These are phyloP conservation scores for Pichia sp. DNA, from an alignment of 1,139 yeast species.

Conservation along the genomic window DNA sequence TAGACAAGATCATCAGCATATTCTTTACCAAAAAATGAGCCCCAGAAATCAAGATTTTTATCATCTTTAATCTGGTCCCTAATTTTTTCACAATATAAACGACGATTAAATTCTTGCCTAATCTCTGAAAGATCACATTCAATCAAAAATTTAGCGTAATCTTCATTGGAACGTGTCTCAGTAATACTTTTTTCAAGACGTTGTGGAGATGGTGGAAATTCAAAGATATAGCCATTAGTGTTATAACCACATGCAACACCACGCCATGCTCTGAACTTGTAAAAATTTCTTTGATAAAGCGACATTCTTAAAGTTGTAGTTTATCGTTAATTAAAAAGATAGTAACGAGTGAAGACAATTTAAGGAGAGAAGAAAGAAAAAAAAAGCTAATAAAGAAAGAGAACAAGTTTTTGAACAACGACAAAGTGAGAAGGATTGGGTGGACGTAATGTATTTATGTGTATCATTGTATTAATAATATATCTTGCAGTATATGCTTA, in stretches of 20 bases:
- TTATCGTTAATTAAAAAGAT: no score
- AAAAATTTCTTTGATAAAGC: neutral
- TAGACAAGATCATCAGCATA: constrained; percentile 5
- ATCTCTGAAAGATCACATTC: constrained; percentile 10
- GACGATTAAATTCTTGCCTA: constrained; percentile 5
- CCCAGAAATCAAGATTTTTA: constrained; percentile 6
- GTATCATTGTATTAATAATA: no score
- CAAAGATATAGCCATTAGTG: constrained; percentile 7
- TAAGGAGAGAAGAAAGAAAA: no score
- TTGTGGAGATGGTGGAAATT: constrained; percentile 3
- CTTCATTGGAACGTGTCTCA: constrained; percentile 1
- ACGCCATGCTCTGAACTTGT: constrained; percentile 5
- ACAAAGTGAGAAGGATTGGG: no score
- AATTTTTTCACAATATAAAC: neutral
- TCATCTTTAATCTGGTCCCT: constrained; percentile 2
- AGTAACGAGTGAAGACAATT: no score
- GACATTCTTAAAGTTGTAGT: neutral
- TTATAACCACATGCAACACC: constrained; percentile 8
- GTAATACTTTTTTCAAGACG: neutral
- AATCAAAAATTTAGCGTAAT: constrained; percentile 4
- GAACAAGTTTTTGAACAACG: no score
- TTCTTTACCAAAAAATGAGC: constrained; percentile 2
- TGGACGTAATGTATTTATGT: no score
- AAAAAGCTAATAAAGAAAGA: no score
- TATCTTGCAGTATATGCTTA: no score